Percentiles rank a stretch among this genome's conserved stretches.
Evolutionary conservation across 2,329 filamentous ascomycete species (phyloP).

Genomic region (Neofusicoccum sp.): DNA sequence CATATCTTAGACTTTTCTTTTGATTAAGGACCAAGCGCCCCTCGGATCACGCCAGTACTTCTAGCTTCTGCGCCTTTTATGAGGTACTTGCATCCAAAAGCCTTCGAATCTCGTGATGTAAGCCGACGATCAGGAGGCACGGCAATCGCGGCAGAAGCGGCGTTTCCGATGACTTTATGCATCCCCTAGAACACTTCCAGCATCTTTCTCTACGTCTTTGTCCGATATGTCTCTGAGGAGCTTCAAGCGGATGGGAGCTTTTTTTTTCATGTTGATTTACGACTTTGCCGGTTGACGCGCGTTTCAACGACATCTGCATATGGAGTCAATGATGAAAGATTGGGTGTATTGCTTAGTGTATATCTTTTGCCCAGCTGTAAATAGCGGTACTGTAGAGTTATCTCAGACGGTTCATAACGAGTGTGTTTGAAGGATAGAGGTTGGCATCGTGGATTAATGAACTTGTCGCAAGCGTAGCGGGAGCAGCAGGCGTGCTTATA

Average conservation of each 20-base stretch:
- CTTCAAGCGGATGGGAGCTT: no score
- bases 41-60: no score
- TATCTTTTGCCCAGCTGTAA: neutral
- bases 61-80: neutral
- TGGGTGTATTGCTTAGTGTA: neutral
- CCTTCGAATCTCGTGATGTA: neutral
- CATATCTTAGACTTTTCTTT: no score
- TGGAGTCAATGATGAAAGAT: neutral
- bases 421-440: neutral
- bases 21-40: no score
- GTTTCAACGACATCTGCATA: no score
- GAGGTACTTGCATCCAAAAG: neutral
- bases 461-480: neutral
- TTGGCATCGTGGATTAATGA: neutral
- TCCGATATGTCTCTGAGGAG: no score
- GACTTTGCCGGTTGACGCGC: no score
- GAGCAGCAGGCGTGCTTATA: neutral
- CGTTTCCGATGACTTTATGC: neutral
- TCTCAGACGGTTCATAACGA: neutral
- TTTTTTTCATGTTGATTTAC: no score
- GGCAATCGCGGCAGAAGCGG: neutral
- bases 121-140: neutral
- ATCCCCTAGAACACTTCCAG: no score
- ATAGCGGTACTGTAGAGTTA: slow-evolving; percentile 2
- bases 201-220: no score